phyloP scores from a whole-genome alignment of 352 stramenopile species.

The Aphanomyces euteiches region DNA sequence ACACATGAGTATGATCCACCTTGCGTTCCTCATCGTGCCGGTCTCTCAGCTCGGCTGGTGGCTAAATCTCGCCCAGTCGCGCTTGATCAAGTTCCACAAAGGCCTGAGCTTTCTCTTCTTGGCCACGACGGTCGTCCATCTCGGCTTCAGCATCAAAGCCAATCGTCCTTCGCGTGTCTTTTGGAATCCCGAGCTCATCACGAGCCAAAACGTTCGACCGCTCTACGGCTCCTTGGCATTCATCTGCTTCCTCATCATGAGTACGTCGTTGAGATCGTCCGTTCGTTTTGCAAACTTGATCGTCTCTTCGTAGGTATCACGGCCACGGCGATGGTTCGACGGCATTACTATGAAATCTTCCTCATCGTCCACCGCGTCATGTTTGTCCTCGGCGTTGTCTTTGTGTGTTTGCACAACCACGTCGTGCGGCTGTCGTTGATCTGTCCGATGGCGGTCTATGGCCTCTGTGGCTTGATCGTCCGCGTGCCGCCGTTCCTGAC shows the following conservation, averaged over 20 bases:
- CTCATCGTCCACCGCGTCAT: constrained; percentile 44
- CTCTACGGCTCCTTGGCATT: constrained; percentile 63
- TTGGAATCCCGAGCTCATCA: not conserved
- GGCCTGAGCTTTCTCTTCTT: constrained; percentile 52
- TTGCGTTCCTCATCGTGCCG: not conserved
- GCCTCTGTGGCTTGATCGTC: constrained; percentile 43
- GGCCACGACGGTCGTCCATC: constrained; percentile 47
- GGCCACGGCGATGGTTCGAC: constrained; percentile 59
- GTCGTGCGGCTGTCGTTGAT: constrained; percentile 50
- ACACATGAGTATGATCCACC: not conserved
- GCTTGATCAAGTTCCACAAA: constrained; percentile 80
- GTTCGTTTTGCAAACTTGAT: constrained; percentile 7
- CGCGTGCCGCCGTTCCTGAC: constrained; percentile 47
- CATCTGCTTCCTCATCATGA: constrained; percentile 51
- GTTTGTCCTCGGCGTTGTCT: constrained; percentile 71
- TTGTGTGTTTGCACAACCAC: constrained; percentile 59
- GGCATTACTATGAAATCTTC: constrained; percentile 63
- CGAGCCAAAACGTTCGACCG: constrained; percentile 41
- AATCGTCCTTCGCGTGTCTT: constrained; percentile 27
- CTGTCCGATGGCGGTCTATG: constrained; percentile 63
- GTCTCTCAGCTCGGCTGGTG: not conserved
- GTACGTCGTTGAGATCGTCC: constrained; percentile 7
- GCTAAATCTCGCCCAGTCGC: constrained; percentile 51
- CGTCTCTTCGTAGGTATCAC: constrained; percentile 31
- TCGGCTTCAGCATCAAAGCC: constrained; percentile 43